Conservation (phyloP, 2,329 filamentous ascomycete species). For the Beauveria sp. region DNA sequence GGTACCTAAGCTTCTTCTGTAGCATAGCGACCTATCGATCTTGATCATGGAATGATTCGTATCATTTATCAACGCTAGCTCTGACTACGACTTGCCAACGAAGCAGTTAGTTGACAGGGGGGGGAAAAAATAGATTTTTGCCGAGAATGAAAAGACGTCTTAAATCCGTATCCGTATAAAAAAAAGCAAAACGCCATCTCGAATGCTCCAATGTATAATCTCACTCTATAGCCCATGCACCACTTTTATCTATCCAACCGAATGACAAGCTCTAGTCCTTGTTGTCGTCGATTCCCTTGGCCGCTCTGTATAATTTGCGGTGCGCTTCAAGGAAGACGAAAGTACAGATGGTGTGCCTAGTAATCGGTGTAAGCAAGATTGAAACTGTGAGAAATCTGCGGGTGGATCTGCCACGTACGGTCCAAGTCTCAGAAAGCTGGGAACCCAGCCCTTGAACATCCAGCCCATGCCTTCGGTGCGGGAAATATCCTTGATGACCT, state of each 20-base stretch:
- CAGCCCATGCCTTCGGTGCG: constrained; percentile 64
- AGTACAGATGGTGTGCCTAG: constrained; percentile 73
- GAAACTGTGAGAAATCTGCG: not conserved
- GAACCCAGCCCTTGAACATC: constrained; percentile 89
- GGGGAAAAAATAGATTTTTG: too few species aligned
- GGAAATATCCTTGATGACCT: constrained; percentile 59
- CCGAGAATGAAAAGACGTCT: not conserved
- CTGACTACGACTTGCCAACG: too few species aligned
- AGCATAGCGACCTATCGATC: not conserved
- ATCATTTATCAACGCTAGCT: too few species aligned
- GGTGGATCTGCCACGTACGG: constrained; percentile 40
- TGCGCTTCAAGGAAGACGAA: constrained; percentile 84
- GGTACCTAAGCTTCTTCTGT: not conserved
- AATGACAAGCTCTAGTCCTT: constrained; percentile 12
- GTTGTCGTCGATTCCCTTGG: constrained; percentile 33
- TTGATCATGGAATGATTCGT: too few species aligned
- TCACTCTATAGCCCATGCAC: not conserved
- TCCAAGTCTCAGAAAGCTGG: constrained; percentile 59
- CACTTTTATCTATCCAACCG: constrained; percentile 17
- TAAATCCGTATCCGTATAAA: not conserved
- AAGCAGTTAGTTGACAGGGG: too few species aligned
- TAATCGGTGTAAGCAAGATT: not conserved
- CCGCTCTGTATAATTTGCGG: constrained; percentile 63
- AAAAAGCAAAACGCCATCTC: constrained; percentile 19
- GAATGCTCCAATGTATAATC: constrained; percentile 8